Base-by-base conservation (phyloP, 1,284 basidiomycete species). In the Vanrija sp. region DNA sequence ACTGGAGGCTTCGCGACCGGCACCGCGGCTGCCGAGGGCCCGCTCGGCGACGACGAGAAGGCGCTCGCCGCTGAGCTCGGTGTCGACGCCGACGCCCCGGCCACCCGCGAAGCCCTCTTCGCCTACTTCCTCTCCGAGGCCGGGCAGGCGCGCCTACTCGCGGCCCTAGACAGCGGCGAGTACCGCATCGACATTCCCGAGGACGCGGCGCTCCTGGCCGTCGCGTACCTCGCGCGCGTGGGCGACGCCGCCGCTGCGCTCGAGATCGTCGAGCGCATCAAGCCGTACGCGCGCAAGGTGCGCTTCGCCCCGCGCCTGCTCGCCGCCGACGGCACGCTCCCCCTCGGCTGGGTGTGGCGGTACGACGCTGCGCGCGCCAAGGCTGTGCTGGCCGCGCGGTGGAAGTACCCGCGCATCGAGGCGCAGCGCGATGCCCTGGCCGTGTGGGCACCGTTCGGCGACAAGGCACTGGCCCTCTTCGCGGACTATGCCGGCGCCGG, bases 371-470 rank as follows among this genome's bases (percentile, higher is more conserved):
- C 14, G 5, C 45, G 50, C 2, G 48, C 53, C 6, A 24, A 41
- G 9, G 39, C 43, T 4, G 44, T 19, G 3, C 53, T 54, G 4
- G 22, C n/a, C 4, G 20, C 6, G 3, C 41, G 41, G 18, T 39
- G 31, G 3, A 18, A 15, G 14, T 6, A 22, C 4, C 44, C 31
- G 14, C 44, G 31, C 9, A 37, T 54, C 24, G 44, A 49, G 31
- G 15, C 6, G 16, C 38, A 41, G 47, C 53, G 39, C 22, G 35
- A 45, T 20, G 44, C 31, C 2, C 44, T 54, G 8, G 23, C n/a
- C 4, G 47, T 54, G 14, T 54, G 52, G 52, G 41, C 41, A 19
- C 52, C 52, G 3, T 27, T 49, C 37, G n/a, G 42, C 8, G 52
- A 54, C 22, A 42, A 38, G 8, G 35, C 45, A 12, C 42, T 54